These are phyloP conservation scores for Nitzschia sp. DNA, from an alignment of 108 stramenopile genomes.

Conservation along the genomic window DNA sequence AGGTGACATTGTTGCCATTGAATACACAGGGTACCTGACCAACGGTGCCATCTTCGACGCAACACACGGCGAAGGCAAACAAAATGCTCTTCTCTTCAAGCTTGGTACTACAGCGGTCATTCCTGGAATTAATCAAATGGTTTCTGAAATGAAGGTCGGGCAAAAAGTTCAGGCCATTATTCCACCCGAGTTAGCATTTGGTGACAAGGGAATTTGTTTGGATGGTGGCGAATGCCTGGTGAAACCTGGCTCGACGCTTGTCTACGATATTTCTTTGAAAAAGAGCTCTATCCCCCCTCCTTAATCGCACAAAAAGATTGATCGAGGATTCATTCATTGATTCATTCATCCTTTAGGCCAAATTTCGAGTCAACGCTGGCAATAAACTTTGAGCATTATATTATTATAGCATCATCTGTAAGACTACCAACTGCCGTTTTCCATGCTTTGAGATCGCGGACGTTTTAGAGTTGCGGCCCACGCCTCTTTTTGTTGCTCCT, in stretches of 20 bases:
- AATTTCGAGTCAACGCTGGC: conserved; percentile 1
- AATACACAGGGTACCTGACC: conserved; percentile 85
- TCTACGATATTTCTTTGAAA: conserved; percentile 82
- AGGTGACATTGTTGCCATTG: conserved; percentile 83
- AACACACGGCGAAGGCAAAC: conserved; percentile 82
- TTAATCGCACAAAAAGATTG: conserved; percentile 28
- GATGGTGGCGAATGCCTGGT: conserved; percentile 83
- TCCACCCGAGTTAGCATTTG: conserved; percentile 76
- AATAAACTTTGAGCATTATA: conserved; percentile 1
- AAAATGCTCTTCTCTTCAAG: conserved; percentile 75
- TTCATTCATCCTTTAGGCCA: not conserved
- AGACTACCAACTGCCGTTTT: conserved; percentile 63
- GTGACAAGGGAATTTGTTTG: conserved; percentile 83
- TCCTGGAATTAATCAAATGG: conserved; percentile 78
- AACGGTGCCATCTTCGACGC: conserved; percentile 85
- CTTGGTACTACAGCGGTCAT: conserved; percentile 75
- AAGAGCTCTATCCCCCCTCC: conserved; percentile 83
- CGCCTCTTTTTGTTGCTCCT: conserved; percentile 22
- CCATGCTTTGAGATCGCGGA: conserved; percentile 47
- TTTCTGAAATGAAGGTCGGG: conserved; percentile 73
- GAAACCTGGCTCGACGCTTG: conserved; percentile 82
- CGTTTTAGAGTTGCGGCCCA: conserved; percentile 51
- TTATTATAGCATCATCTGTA: not conserved
- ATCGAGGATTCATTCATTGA: no score
- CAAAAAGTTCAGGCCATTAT: conserved; percentile 89